These are phyloP conservation scores for Jatropha podagrica DNA, from an alignment of 441 rosid species.

Conservation along the genomic window DNA sequence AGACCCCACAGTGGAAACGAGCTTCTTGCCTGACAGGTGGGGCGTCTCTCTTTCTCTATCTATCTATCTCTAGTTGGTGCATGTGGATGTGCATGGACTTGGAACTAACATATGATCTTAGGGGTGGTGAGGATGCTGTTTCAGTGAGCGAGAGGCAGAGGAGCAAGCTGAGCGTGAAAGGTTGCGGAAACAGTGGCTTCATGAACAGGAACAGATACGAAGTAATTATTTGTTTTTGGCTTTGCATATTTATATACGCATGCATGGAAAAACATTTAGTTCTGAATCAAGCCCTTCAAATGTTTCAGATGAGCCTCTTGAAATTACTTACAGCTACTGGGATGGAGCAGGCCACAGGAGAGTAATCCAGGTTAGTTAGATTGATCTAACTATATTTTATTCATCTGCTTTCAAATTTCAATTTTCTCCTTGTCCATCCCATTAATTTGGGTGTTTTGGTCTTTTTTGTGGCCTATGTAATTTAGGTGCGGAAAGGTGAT, in stretches of 20 bases:
- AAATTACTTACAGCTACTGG: slow-evolving; percentile 99
- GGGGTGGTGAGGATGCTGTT: slow-evolving; percentile 78
- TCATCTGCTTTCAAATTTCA: slow-evolving; percentile 5
- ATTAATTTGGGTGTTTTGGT: background rate
- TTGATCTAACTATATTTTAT: slow-evolving; percentile 4
- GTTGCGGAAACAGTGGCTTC: slow-evolving; percentile 83
- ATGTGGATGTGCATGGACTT: slow-evolving; percentile 22
- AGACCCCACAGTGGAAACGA: slow-evolving; percentile 95
- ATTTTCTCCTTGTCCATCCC: background rate
- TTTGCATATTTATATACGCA: background rate
- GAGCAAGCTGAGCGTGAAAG: slow-evolving; percentile 98
- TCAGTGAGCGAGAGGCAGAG: slow-evolving; percentile 98
- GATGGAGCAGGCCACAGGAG: slow-evolving; percentile 98
- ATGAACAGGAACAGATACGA: slow-evolving; percentile 81
- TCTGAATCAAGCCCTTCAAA: slow-evolving; percentile 15
- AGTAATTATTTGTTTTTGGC: slow-evolving; percentile 42
- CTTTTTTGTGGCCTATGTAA: background rate
- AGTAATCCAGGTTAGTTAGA: slow-evolving; percentile 67
- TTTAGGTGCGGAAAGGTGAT: slow-evolving; percentile 85
- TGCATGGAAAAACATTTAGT: slow-evolving; percentile 7
- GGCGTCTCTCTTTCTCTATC: slow-evolving; percentile 22
- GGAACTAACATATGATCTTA: slow-evolving; percentile 54
- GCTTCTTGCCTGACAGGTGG: slow-evolving; percentile 97
- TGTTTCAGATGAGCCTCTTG: slow-evolving; percentile 80
- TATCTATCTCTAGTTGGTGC: slow-evolving; percentile 3